These are phyloP conservation scores for Hordeum pubiflorum DNA, from an alignment of 202 grass and related monocot species.

Conservation along the genomic window DNA sequence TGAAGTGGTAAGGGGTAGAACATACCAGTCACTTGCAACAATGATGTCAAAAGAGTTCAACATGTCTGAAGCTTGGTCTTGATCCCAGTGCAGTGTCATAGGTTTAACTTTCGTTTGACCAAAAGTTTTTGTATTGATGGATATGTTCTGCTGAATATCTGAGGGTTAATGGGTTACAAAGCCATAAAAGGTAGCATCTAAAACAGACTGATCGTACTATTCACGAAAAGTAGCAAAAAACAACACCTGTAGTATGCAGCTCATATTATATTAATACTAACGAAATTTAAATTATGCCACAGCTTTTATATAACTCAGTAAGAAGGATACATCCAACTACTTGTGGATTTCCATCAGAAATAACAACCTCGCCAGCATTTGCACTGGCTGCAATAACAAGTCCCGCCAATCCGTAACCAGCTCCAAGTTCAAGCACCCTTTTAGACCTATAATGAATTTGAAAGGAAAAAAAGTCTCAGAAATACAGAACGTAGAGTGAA, in stretches of 20 bases:
- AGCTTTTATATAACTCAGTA: slow-evolving; percentile 4
- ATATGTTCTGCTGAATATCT: slow-evolving; percentile 86
- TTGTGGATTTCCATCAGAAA: slow-evolving; percentile 96
- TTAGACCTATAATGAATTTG: slow-evolving; percentile 55
- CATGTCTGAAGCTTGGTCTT: slow-evolving; percentile 45
- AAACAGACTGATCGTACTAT: neutral
- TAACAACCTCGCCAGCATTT: slow-evolving; percentile 62
- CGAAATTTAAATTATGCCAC: neutral
- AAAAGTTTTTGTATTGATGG: slow-evolving; percentile 57
- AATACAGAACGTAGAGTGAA: slow-evolving; percentile 1
- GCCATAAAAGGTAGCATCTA: neutral
- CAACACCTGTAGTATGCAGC: neutral
- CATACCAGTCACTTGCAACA: slow-evolving; percentile 98
- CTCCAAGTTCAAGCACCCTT: slow-evolving; percentile 92
- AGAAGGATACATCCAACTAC: slow-evolving; percentile 91
- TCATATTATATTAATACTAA: slow-evolving; percentile 9
- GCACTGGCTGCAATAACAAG: slow-evolving; percentile 69
- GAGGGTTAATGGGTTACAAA: slow-evolving; percentile 63
- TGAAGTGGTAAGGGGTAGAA: slow-evolving; percentile 2
- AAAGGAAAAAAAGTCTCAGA: slow-evolving; percentile 16
- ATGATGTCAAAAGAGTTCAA: slow-evolving; percentile 71
- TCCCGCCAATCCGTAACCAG: slow-evolving; percentile 81
- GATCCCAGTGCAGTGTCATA: slow-evolving; percentile 74
- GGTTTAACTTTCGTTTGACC: slow-evolving; percentile 65
- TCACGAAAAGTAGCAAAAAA: neutral